These are phyloP conservation scores for Pichia sp. DNA, from an alignment of 1,139 yeast genomes.

Conservation along the genomic window DNA sequence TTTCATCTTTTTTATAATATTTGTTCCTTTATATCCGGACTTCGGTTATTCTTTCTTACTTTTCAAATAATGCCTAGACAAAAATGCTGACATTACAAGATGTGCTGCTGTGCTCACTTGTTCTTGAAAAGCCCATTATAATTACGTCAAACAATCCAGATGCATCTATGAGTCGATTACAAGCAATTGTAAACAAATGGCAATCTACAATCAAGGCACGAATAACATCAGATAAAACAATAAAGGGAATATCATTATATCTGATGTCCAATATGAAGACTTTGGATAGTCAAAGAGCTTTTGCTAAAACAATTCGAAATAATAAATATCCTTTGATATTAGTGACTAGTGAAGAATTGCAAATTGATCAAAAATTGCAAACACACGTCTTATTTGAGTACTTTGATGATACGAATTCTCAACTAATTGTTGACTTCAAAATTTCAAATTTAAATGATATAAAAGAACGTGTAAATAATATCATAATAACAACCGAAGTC, in stretches of 20 bases:
- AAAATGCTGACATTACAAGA: slow-evolving; percentile 6
- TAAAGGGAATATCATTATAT: slow-evolving; percentile 6
- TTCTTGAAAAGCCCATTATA: slow-evolving; percentile 6
- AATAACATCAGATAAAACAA: slow-evolving; percentile 1
- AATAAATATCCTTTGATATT: slow-evolving; percentile 9
- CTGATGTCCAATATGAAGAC: neutral
- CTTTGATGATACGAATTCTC: neutral
- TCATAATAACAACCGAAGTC: slow-evolving; percentile 37
- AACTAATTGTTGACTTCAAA: neutral
- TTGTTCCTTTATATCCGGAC: too few relatives aligned
- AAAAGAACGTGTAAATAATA: slow-evolving; percentile 12
- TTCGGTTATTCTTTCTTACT: neutral
- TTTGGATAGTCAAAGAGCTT: slow-evolving; percentile 1
- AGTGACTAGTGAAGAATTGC: slow-evolving; percentile 2
- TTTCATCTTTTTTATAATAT: too few relatives aligned
- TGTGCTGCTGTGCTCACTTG: slow-evolving; percentile 3
- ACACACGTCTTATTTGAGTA: slow-evolving; percentile 6
- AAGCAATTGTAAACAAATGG: slow-evolving; percentile 1
- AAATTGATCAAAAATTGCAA: slow-evolving; percentile 5
- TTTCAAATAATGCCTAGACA: neutral
- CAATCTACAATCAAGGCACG: neutral
- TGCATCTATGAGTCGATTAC: slow-evolving; percentile 4
- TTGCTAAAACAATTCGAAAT: slow-evolving; percentile 3
- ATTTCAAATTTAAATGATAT: neutral
- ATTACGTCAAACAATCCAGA: slow-evolving; percentile 4